Evolutionary conservation across 2,329 filamentous ascomycete genomes (phyloP).

Genomic region (Aphanocladium album): DNA sequence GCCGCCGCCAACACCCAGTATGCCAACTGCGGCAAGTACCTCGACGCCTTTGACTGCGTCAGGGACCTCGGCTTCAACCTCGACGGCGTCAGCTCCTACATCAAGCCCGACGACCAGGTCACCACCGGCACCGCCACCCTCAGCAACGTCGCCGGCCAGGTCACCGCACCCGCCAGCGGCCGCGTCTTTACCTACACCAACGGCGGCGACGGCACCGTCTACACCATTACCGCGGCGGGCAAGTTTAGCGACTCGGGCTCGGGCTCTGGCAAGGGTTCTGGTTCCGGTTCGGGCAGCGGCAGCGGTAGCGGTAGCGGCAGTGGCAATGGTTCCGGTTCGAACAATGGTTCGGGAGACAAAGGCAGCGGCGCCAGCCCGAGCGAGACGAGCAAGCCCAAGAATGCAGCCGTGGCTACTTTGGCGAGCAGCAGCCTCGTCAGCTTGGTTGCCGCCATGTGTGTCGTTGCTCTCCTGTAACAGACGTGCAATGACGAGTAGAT

Average conservation of each 20-base stretch:
- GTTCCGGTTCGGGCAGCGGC: not conserved
- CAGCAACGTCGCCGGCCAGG: slow-evolving; percentile 24
- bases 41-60: slow-evolving; percentile 21
- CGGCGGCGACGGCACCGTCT: slow-evolving; percentile 22
- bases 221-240: slow-evolving; percentile 30
- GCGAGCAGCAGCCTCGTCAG: not conserved
- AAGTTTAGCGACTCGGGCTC: not conserved
- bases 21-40: slow-evolving; percentile 14
- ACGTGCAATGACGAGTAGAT: not conserved
- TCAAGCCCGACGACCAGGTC: slow-evolving; percentile 19
- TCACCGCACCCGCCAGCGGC: slow-evolving; percentile 30
- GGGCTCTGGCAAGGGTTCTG: not conserved
- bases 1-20: slow-evolving; percentile 15
- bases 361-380: not conserved
- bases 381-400: not conserved
- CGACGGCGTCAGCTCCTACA: slow-evolving; percentile 19
- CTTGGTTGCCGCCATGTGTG: not conserved
- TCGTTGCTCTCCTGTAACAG: not conserved
- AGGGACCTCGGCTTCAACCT: slow-evolving; percentile 21
- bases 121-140: slow-evolving; percentile 27
- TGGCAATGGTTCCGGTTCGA: no score
- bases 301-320: not conserved
- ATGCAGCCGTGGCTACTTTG: not conserved
- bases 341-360: not conserved
- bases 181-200: slow-evolving; percentile 31